Conservation (phyloP, 306 rosid genomes). For the Rosa rugosa region DNA sequence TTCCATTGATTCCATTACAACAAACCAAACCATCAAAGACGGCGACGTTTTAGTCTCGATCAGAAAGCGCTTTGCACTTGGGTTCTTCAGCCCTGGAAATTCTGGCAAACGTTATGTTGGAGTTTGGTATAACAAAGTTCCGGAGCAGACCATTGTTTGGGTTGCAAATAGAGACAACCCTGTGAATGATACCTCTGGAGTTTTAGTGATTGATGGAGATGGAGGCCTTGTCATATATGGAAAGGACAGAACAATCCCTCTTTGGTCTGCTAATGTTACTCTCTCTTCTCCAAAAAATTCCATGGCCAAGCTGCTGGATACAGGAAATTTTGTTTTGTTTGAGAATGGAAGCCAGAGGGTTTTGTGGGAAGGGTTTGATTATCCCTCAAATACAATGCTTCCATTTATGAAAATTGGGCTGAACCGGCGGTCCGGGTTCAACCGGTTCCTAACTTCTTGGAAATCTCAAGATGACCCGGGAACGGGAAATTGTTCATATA, state of each 20-base stretch:
- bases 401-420: conserved; percentile 34
- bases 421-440: conserved; percentile 11
- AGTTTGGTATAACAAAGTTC: conserved; percentile 48
- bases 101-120: conserved; percentile 41
- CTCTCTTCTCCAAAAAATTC: neutral
- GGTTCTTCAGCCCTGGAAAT: conserved; percentile 50
- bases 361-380: conserved; percentile 57
- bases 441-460: conserved; percentile 23
- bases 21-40: conserved; percentile 38
- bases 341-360: neutral
- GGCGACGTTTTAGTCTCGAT: conserved; percentile 49
- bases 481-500: conserved; percentile 20
- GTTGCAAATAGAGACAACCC: conserved; percentile 59
- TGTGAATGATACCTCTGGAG: conserved; percentile 33
- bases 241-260: neutral
- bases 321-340: conserved; percentile 26
- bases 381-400: conserved; percentile 36
- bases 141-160: conserved; percentile 52
- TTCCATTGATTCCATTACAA: conserved; percentile 28
- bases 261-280: conserved; percentile 24
- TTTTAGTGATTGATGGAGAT: neutral
- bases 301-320: conserved; percentile 26
- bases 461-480: conserved; percentile 48
- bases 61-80: conserved; percentile 49
- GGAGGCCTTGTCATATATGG: conserved; percentile 25